Evolutionary conservation across 2,329 filamentous ascomycete genomes (phyloP).

Genomic region (Bipolaris cookei): DNA sequence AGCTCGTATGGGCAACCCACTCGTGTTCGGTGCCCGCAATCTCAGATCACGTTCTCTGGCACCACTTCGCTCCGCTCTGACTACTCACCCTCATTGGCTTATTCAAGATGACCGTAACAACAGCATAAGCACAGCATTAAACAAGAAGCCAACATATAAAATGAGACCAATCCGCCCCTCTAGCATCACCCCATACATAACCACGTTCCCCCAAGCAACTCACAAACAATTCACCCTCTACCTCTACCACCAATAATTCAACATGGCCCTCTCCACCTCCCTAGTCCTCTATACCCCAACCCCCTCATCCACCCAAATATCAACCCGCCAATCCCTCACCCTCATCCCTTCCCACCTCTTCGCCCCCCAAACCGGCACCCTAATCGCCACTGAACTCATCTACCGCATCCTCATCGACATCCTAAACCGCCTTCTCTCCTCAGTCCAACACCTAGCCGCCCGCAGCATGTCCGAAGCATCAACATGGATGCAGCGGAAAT

Average conservation of each 20-base stretch:
- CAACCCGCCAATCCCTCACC: conserved; percentile 10
- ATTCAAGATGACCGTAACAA: background rate
- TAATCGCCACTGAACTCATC: conserved; percentile 39
- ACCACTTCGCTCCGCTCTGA: background rate
- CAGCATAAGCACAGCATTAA: background rate
- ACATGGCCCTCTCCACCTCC: conserved; percentile 24
- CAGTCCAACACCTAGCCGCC: conserved; percentile 33
- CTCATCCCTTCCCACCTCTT: conserved; percentile 24
- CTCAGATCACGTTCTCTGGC: conserved; percentile 13
- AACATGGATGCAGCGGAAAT: conserved; percentile 33
- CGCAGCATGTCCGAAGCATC: conserved; percentile 32
- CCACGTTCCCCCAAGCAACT: background rate
- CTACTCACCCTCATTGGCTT: conserved; percentile 11
- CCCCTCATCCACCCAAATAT: conserved; percentile 5
- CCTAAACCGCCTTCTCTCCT: conserved; percentile 32
- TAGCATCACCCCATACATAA: background rate
- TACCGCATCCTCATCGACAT: conserved; percentile 42
- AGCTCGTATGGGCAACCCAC: background rate
- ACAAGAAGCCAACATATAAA: background rate
- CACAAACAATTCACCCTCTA: too few relatives aligned
- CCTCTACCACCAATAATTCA: background rate
- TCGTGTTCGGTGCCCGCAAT: conserved; percentile 12
- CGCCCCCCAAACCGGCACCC: conserved; percentile 31
- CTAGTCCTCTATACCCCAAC: conserved; percentile 21
- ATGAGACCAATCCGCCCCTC: background rate